Evolutionary conservation across 164 flowering plant genomes (phyloP), one percentile per base, ranked within the genome.

Genomic region (Liquidambar formosana): DNA sequence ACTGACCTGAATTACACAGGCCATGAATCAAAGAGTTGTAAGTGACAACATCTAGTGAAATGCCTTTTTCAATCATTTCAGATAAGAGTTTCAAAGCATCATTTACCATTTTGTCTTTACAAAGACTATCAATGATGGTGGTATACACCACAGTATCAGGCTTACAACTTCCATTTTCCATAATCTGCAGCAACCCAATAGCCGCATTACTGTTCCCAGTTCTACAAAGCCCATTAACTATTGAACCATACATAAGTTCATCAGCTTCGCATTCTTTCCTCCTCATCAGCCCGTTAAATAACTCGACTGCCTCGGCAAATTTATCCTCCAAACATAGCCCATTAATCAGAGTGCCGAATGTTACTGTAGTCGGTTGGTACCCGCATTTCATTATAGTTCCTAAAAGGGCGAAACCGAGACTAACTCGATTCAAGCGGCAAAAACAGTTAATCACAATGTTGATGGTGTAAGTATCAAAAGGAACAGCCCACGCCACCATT

Each of bases 211-310:
- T 71, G 27, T 71, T 44, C 41, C 77, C 16, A 46, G 57, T 45
- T 49, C 67, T 69, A 64, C 82, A 83, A 41, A 81, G 75, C 27
- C 65, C 64, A 41, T 71, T 46, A 43, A 81, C 57, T 11, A 81
- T 13, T 16, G 66, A 66, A 1, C 67, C 45, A 61, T 62, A 72
- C 18, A 71, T 71, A 68, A 75, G n/a, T 28, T 41, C 74, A 70
- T 79, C 57, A 3, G 80, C 76, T 23, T 41, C 45, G 44, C 68
- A 22, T 1, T 57, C 53, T 59, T 66, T 6, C 41, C 2, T 2
- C 66, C 8, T 59, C 38, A 59, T 45, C 74, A 77, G 57, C 53
- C 57, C 60, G n/a, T 19, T 38, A 28, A 83, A 56, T 19, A 83
- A 14, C 10, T 19, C 18, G 3, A 60, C 16, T 2, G 82, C 82